Base-by-base conservation (phyloP, 1,284 basidiomycete genomes). In the Coniophora puteana region DNA sequence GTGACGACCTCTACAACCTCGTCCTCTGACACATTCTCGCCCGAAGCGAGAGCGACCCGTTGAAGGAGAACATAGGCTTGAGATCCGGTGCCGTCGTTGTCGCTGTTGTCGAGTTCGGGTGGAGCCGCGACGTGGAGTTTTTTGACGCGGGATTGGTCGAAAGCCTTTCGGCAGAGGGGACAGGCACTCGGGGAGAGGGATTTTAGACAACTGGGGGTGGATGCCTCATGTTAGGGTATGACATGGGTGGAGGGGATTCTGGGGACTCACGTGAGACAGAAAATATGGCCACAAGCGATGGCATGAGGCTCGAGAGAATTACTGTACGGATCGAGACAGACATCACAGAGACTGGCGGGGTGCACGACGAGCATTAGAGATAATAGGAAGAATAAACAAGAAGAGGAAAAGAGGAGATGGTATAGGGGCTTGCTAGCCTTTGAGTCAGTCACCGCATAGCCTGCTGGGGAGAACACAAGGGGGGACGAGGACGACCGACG, bases 241-340 rank as follows among this genome's bases (percentile, higher is more conserved):
- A 60, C 47, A 45, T 25, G 26, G 24, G 20, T 21, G 17, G 38
- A 16, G 11, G 29, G 37, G 36, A 24, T 16, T 36, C n/a, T n/a
- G 51, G 14, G 26, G 13, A 68, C 78, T 49, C 56, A 83, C 80
- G 65, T 62, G 53, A 66, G 63, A 55, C 82, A 85, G 63, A 85
- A 85, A 27, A 82, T 70, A 60, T 85, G 82, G 14, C 82, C 82
- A 52, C 82, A 85, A 25, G 76, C 69, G 46, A 84, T 82, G 14
- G 73, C 76, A 56, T 83, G 73, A 16, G 81, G 82, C 22, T 69
- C 63, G 58, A 72, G 74, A 31, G 67, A 57, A 35, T 61, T 53
- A 53, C 4, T 62, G 55, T 80, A 83, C 20, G 66, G 63, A 43
- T 82, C 78, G 38, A 83, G 66, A 58, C 82, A 85, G 49, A 85